Conservation (phyloP, 2,329 filamentous ascomycete species). For the Arthrobotrys entomopaga region DNA sequence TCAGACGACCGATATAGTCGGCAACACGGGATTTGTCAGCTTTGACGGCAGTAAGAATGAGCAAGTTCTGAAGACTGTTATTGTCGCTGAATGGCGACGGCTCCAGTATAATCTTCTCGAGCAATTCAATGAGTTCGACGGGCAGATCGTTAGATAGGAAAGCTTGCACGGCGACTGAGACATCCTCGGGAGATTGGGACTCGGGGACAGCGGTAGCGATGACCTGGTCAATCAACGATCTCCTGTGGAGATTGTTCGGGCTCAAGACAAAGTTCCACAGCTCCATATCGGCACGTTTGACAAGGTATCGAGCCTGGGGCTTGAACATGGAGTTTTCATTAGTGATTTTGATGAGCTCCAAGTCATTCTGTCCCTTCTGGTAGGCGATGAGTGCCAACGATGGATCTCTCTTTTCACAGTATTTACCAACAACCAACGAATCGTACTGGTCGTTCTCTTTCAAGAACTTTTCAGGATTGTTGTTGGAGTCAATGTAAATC, state of each 20-base stretch:
- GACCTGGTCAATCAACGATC: constrained; percentile 94
- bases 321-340: constrained; percentile 99
- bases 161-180: constrained; percentile 90
- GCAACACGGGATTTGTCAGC: constrained; percentile 94
- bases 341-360: constrained; percentile 96
- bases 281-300: constrained; percentile 88
- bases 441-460: constrained; percentile 98
- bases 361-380: constrained; percentile 93
- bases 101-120: constrained; percentile 99
- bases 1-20: constrained; percentile 93
- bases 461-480: constrained; percentile 95
- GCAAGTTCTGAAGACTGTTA: constrained; percentile 90
- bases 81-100: constrained; percentile 99
- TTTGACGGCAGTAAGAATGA: constrained; percentile 96
- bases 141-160: constrained; percentile 93
- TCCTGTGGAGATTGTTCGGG: constrained; percentile 93
- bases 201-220: constrained; percentile 94
- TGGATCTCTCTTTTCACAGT: constrained; percentile 98
- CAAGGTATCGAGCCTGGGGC: constrained; percentile 92
- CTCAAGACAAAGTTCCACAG: constrained; percentile 95
- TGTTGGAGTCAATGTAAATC: constrained; percentile 99
- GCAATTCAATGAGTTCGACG: constrained; percentile 91
- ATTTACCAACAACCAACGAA: constrained; percentile 89
- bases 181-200: constrained; percentile 90
- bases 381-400: constrained; percentile 96